Evolutionary conservation across 306 rosid genomes (phyloP), one percentile per base, ranked within the genome.

Genomic region (Quercus engelmannii): DNA sequence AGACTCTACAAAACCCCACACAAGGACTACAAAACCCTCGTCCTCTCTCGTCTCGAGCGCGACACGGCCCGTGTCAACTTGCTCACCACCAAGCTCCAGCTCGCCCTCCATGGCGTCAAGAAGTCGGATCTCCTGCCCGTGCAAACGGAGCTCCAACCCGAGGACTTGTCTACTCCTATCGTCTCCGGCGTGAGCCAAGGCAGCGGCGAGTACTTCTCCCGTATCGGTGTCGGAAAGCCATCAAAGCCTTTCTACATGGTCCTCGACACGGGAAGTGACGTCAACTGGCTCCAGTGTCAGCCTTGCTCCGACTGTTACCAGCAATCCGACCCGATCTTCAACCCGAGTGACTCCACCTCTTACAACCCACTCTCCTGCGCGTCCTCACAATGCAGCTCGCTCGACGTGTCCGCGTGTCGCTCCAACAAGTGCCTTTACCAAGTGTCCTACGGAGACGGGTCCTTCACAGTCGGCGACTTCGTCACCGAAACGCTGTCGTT

Each of bases 231-330:
- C 15, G 99, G 99, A 0, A 68, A 15, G 1, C 99, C 99, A 41
- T 56, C 92, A 0, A 85, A 85, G 74, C 86, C 85, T 0, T 90
- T 80, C 54, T 93, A 83, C 86, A 90, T 96, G 99, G 94, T 87
- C 18, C 90, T 90, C n/a, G 99, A 96, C 70, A 96, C 98, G 0
- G 98, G 97, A 10, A 90, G 97, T 54, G 99, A 96, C 79, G 74
- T 96, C 10, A 91, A 89, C 67, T 93, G 99, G 99, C 87, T 96
- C 51, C 99, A 96, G 33, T 93, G 99, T 82, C 31, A 88, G 79
- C 99, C 99, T 0, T 96, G 99, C 75, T 10, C 88, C 46, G 96
- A 93, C 0, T 96, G 99, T 19, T 96, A 91, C 93, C 90, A 90
- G 25, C 98, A 96, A 76, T 1, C 96, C 74, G 99, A 96, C 80